Evolutionary conservation across 2,329 filamentous ascomycete species (phyloP).

Genomic region (Exophiala mesophila): DNA sequence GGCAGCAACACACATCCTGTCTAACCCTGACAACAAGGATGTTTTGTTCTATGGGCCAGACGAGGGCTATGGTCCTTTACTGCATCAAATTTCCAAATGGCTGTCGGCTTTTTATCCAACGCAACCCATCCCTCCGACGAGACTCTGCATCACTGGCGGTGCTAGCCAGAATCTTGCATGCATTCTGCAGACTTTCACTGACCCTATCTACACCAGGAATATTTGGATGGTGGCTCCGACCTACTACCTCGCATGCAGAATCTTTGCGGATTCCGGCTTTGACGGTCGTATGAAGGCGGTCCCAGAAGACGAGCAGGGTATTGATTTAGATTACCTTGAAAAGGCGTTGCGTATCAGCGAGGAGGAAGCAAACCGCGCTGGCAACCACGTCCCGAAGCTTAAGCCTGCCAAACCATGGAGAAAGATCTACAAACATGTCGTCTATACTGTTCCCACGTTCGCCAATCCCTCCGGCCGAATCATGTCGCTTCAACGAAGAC

Average conservation of each 20-base stretch:
- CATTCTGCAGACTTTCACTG: slow-evolving; percentile 73
- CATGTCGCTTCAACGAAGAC: slow-evolving; percentile 65
- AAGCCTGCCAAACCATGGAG: slow-evolving; percentile 58
- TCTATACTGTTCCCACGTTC: slow-evolving; percentile 85
- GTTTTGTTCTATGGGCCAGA: slow-evolving; percentile 79
- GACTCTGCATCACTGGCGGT: slow-evolving; percentile 78
- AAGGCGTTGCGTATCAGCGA: slow-evolving; percentile 48
- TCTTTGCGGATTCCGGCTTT: slow-evolving; percentile 79
- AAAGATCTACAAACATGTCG: slow-evolving; percentile 79
- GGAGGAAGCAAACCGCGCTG: slow-evolving; percentile 34
- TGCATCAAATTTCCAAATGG: slow-evolving; percentile 66
- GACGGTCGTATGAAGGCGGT: slow-evolving; percentile 61
- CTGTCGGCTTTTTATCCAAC: slow-evolving; percentile 57
- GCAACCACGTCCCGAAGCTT: slow-evolving; percentile 43
- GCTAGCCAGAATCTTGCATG: slow-evolving; percentile 78
- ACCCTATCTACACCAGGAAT: slow-evolving; percentile 67
- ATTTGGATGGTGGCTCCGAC: slow-evolving; percentile 79
- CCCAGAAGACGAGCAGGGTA: slow-evolving; percentile 71
- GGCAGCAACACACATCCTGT: slow-evolving; percentile 45
- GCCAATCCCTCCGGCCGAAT: slow-evolving; percentile 83
- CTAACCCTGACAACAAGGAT: slow-evolving; percentile 28
- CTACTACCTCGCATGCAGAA: slow-evolving; percentile 79
- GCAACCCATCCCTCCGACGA: slow-evolving; percentile 43
- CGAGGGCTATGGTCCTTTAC: slow-evolving; percentile 65
- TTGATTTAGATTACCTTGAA: slow-evolving; percentile 62